These are phyloP conservation scores for Ustilago tritici DNA, from an alignment of 1,284 basidiomycete genomes.

Conservation along the genomic window DNA sequence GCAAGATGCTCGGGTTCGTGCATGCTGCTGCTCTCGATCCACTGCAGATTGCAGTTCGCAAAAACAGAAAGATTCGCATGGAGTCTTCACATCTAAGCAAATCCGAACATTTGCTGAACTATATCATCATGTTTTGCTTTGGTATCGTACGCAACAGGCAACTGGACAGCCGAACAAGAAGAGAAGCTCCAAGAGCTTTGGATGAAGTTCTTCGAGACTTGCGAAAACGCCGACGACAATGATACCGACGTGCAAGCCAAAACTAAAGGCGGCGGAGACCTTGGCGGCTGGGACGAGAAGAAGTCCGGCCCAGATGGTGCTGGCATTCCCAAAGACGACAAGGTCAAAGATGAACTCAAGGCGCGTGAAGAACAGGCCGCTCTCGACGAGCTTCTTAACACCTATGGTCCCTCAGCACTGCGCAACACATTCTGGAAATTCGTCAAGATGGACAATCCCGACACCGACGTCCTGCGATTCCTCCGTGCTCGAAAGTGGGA, in stretches of 20 bases:
- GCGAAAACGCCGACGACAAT: constrained; percentile 51
- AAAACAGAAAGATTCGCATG: too few species aligned
- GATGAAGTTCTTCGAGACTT: constrained; percentile 58
- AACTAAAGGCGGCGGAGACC: constrained; percentile 27
- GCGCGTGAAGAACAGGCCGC: constrained; percentile 67
- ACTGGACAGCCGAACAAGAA: constrained; percentile 66
- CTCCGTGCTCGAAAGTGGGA: constrained; percentile 70
- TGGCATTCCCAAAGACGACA: constrained; percentile 67
- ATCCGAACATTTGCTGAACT: not conserved
- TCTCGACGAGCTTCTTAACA: constrained; percentile 67
- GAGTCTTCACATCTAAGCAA: not conserved
- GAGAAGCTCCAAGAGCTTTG: constrained; percentile 66
- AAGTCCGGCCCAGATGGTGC: constrained; percentile 50
- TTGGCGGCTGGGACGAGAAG: constrained; percentile 46
- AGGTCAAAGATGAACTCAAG: constrained; percentile 66
- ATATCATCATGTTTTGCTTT: not conserved
- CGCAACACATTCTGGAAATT: constrained; percentile 70
- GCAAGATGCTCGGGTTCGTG: not conserved
- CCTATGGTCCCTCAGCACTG: constrained; percentile 69
- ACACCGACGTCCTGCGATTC: constrained; percentile 69
- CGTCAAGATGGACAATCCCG: constrained; percentile 63
- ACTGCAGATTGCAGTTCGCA: not conserved
- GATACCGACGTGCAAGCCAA: constrained; percentile 18
- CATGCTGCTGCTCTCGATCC: not conserved
- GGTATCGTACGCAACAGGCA: constrained; percentile 47